Conservation (phyloP, 2,329 filamentous ascomycete species). For the Calycina marina region DNA sequence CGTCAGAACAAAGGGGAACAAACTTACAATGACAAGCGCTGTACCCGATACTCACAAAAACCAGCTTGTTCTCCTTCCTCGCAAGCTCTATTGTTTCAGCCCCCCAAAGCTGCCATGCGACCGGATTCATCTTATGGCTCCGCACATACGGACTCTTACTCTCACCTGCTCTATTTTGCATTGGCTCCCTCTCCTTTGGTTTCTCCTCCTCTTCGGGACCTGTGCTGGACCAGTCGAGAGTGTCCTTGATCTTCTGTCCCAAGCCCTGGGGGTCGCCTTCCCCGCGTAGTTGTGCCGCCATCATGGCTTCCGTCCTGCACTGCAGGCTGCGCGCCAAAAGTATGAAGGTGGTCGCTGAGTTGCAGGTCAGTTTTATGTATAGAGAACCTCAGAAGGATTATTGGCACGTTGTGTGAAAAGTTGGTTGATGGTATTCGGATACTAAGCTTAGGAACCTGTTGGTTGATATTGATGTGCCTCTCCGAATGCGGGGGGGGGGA, state of each 20-base stretch:
- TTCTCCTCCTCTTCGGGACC: constrained; percentile 6
- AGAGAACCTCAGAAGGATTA: too few relatives aligned
- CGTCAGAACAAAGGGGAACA: background rate
- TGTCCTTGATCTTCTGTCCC: constrained; percentile 13
- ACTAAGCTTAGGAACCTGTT: too few relatives aligned
- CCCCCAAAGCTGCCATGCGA: constrained; percentile 85
- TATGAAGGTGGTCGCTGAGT: background rate
- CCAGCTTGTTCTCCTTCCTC: constrained; percentile 66
- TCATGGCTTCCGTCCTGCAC: constrained; percentile 16
- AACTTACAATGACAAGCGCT: constrained; percentile 82
- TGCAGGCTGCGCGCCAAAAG: background rate
- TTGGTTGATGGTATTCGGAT: too few relatives aligned
- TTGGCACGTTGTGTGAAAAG: too few relatives aligned
- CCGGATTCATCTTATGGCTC: constrained; percentile 64
- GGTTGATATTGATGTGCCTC: too few relatives aligned
- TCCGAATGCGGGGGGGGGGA: too few relatives aligned
- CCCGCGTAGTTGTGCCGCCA: constrained; percentile 17
- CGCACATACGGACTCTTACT: constrained; percentile 57
- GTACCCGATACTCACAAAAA: constrained; percentile 93
- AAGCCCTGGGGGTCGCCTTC: constrained; percentile 13
- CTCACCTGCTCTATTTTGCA: constrained; percentile 42
- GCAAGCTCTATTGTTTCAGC: constrained; percentile 64
- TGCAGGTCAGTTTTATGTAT: too few relatives aligned
- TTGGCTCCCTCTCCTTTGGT: constrained; percentile 12
- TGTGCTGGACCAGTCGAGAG: constrained; percentile 1